phyloP scores from a whole-genome alignment of 1,284 basidiomycete genomes.

The Pseudozyma pruni region DNA sequence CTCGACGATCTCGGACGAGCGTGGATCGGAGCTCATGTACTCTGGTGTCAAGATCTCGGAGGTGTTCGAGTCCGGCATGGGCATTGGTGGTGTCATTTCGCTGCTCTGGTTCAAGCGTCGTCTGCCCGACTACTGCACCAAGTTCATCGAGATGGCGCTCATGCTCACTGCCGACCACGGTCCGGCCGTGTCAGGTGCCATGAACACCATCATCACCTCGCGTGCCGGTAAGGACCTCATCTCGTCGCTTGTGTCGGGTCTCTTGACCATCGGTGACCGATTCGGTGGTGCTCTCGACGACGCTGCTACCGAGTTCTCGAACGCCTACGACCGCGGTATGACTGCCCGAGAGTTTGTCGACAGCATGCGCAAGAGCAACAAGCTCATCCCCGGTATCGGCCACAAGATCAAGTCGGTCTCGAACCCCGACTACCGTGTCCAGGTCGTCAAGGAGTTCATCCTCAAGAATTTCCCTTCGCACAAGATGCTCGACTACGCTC shows the following conservation, averaged over 20 bases:
- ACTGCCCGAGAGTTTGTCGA: constrained; percentile 98
- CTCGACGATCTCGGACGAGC: constrained; percentile 99
- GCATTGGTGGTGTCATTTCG: constrained; percentile 94
- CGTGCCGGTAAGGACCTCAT: constrained; percentile 99
- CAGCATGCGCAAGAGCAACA: constrained; percentile 92
- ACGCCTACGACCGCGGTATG: constrained; percentile 85
- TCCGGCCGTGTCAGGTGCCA: constrained; percentile 78
- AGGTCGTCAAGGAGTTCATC: constrained; percentile 97
- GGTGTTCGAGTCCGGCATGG: constrained; percentile 75
- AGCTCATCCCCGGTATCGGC: constrained; percentile 97
- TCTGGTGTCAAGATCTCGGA: constrained; percentile 99
- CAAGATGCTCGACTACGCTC: constrained; percentile 87
- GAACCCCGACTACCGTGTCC: constrained; percentile 76
- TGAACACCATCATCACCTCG: constrained; percentile 99
- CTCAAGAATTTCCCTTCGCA: constrained; percentile 90
- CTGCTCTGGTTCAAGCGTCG: constrained; percentile 98
- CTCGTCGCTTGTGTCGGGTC: constrained; percentile 93
- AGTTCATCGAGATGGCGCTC: constrained; percentile 96
- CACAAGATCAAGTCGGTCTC: constrained; percentile 95
- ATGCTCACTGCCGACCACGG: constrained; percentile 98
- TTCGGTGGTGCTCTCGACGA: constrained; percentile 99
- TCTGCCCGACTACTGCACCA: constrained; percentile 67
- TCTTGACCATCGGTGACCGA: constrained; percentile 95
- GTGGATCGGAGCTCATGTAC: constrained; percentile 97
- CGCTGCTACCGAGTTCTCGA: constrained; percentile 88